Percentiles rank a stretch among this genome's conserved stretches.
Evolutionary conservation across 176 grass and related monocot genomes (phyloP).

Genomic region (Cocos nucifera): DNA sequence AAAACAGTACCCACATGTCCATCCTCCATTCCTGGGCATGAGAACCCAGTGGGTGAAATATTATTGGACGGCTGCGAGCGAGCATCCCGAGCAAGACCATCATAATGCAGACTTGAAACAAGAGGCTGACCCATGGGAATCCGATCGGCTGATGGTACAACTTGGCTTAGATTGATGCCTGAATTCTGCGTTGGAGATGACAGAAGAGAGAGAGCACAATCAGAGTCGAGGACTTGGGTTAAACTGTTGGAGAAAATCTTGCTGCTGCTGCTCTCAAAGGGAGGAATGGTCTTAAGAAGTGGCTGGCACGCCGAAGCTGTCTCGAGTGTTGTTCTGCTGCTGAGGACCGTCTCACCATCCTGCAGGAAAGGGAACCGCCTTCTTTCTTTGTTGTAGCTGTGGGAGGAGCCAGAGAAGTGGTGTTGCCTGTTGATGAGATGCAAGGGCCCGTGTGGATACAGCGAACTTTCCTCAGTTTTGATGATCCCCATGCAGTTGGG

Average conservation of each 20-base stretch:
- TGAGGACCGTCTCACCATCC: constrained; percentile 35
- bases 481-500: constrained; percentile 37
- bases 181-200: constrained; percentile 54
- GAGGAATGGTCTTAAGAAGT: constrained; percentile 25
- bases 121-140: constrained; percentile 43
- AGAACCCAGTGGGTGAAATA: constrained; percentile 19
- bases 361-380: constrained; percentile 57
- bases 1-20: constrained; percentile 31
- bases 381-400: constrained; percentile 30
- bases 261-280: constrained; percentile 31
- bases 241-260: constrained; percentile 38
- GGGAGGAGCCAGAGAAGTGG: constrained; percentile 26
- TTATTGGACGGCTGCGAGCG: constrained; percentile 14
- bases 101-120: constrained; percentile 34
- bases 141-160: constrained; percentile 32
- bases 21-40: constrained; percentile 25
- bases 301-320: constrained; percentile 25
- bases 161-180: constrained; percentile 30
- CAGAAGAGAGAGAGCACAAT: constrained; percentile 96
- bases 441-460: constrained; percentile 25
- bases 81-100: constrained; percentile 25
- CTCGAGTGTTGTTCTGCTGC: constrained; percentile 21
- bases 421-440: constrained; percentile 23
- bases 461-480: constrained; percentile 29
- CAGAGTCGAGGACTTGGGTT: constrained; percentile 42